Evolutionary conservation across 805 yeast species (phyloP).

Genomic region (Spathaspora passalidarum): DNA sequence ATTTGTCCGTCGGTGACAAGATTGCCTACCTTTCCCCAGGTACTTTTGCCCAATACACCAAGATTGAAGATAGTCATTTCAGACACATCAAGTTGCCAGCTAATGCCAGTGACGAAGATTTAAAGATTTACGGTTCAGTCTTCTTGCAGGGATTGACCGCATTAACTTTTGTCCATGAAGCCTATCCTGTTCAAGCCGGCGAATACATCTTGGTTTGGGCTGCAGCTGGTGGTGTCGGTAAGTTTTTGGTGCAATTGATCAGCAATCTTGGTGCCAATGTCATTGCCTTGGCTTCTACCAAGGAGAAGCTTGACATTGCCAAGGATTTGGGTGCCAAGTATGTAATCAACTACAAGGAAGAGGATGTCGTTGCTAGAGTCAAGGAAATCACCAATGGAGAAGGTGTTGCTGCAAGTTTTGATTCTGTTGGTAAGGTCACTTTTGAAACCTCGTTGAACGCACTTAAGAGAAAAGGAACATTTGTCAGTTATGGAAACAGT

Average conservation of each 20-base stretch:
- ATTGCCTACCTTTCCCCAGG: slow-evolving; percentile 52
- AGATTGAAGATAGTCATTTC: slow-evolving; percentile 29
- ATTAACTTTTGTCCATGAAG: slow-evolving; percentile 61
- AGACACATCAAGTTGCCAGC: slow-evolving; percentile 45
- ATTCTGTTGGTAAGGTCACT: slow-evolving; percentile 77
- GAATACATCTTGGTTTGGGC: slow-evolving; percentile 82
- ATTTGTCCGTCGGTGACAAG: slow-evolving; percentile 64
- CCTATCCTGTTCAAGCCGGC: slow-evolving; percentile 63
- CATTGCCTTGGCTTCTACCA: slow-evolving; percentile 81
- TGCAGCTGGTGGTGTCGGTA: slow-evolving; percentile 95
- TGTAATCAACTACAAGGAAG: slow-evolving; percentile 52
- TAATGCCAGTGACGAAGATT: slow-evolving; percentile 43
- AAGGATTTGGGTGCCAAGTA: slow-evolving; percentile 75
- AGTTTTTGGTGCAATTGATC: slow-evolving; percentile 63
- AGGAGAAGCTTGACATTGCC: slow-evolving; percentile 66
- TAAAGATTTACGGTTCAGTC: slow-evolving; percentile 58
- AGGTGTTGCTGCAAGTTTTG: slow-evolving; percentile 70
- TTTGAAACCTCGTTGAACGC: slow-evolving; percentile 60
- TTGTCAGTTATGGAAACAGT: slow-evolving; percentile 81
- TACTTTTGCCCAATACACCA: slow-evolving; percentile 76
- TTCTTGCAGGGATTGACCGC: slow-evolving; percentile 79
- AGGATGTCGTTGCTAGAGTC: slow-evolving; percentile 56
- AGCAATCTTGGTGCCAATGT: slow-evolving; percentile 67
- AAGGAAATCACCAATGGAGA: slow-evolving; percentile 57
- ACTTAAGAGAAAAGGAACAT: slow-evolving; percentile 67